These are phyloP conservation scores for Colletotrichum sp. DNA, from an alignment of 2,329 filamentous ascomycete genomes.

Conservation along the genomic window DNA sequence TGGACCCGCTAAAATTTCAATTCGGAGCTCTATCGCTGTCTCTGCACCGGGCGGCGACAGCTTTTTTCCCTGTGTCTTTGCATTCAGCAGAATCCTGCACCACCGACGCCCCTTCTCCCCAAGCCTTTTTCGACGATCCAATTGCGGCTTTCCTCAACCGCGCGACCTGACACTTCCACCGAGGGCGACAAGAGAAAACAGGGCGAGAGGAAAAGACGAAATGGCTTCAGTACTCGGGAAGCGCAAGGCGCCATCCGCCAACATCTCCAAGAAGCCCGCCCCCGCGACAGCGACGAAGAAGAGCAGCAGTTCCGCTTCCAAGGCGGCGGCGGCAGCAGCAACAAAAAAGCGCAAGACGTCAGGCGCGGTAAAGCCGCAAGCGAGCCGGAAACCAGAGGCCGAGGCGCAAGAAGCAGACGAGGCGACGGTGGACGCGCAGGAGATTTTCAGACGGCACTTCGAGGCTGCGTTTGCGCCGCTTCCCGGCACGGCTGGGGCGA, in stretches of 20 bases:
- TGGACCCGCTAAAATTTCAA: background rate
- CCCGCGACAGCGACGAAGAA: background rate
- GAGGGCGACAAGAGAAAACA: background rate
- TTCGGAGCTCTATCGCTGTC: background rate
- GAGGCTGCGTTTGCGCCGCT: slow-evolving; percentile 87
- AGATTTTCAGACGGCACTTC: slow-evolving; percentile 83
- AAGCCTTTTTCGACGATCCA: background rate
- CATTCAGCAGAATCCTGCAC: background rate
- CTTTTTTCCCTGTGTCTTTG: background rate
- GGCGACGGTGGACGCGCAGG: slow-evolving; percentile 55
- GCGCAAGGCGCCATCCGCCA: slow-evolving; percentile 18
- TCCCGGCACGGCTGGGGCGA: slow-evolving; percentile 28
- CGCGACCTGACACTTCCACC: background rate
- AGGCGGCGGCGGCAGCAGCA: background rate
- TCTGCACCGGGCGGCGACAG: background rate
- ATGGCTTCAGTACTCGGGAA: slow-evolving; percentile 23
- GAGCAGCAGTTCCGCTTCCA: background rate
- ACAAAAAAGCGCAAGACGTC: background rate
- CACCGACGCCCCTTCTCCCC: background rate
- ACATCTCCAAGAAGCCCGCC: background rate
- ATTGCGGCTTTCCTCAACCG: background rate
- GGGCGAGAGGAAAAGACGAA: background rate
- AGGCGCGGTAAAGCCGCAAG: background rate
- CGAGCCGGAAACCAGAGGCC: background rate
- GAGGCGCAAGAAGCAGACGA: slow-evolving; percentile 44